A percentile compares a stretch with the other conserved stretches of the same genome.
Conservation (phyloP, 768 basidiomycete species). For the Chalciporus chontae region DNA sequence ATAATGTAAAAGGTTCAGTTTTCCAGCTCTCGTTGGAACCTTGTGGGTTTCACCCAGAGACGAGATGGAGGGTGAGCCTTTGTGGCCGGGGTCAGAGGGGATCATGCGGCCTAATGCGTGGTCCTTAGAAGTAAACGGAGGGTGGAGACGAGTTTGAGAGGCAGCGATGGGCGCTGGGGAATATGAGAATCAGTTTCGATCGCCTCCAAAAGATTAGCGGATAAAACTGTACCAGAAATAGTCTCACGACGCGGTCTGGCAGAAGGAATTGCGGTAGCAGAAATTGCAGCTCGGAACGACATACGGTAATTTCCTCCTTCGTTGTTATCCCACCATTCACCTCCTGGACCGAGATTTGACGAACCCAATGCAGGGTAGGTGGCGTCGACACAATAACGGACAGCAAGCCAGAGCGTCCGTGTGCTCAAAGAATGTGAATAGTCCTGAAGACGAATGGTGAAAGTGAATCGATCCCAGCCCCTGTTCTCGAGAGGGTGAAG, state of each 20-base stretch:
- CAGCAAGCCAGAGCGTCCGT: slow-evolving; percentile 59
- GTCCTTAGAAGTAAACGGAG: slow-evolving; percentile 9
- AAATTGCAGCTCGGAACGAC: slow-evolving; percentile 44
- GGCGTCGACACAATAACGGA: slow-evolving; percentile 41
- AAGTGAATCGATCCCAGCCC: slow-evolving; percentile 58
- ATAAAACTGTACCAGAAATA: slow-evolving; percentile 14
- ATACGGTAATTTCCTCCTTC: slow-evolving; percentile 72
- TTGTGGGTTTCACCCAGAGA: background rate
- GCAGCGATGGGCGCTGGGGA: slow-evolving; percentile 10
- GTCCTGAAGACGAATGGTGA: slow-evolving; percentile 69
- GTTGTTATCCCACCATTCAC: slow-evolving; percentile 97
- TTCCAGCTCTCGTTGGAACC: slow-evolving; percentile 12
- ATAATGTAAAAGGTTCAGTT: slow-evolving; percentile 32
- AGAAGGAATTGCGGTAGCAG: background rate
- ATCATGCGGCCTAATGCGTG: slow-evolving; percentile 7
- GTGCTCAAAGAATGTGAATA: slow-evolving; percentile 48
- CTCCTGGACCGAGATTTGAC: slow-evolving; percentile 38
- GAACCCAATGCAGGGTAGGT: slow-evolving; percentile 17
- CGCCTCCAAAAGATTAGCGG: background rate
- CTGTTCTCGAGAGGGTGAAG: background rate
- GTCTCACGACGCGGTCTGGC: slow-evolving; percentile 21
- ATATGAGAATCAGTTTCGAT: background rate
- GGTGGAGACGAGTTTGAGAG: background rate
- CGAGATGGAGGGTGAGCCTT: background rate
- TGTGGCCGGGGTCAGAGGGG: background rate